Percentiles rank a stretch among this genome's conserved stretches.
Evolutionary conservation across 2,329 filamentous ascomycete species (phyloP).

Genomic region (Phialophora macrospora): DNA sequence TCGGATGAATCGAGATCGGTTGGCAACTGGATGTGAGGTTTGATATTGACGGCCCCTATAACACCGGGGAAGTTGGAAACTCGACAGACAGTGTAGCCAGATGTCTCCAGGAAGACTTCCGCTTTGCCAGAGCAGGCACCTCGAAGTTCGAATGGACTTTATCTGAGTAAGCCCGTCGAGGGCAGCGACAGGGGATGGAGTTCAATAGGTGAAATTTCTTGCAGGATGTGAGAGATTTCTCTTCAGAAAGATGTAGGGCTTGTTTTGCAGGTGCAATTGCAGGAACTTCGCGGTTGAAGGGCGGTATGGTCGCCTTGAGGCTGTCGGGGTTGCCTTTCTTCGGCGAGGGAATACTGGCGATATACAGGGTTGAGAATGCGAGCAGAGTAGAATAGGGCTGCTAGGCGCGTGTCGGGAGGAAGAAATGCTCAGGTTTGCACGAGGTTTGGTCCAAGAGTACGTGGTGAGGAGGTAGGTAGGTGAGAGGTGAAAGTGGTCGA

Average conservation of each 20-base stretch:
- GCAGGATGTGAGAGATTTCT: conserved; percentile 3
- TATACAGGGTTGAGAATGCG: conserved; percentile 37
- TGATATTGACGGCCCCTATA: not conserved
- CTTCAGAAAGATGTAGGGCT: not conserved
- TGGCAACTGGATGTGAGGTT: not conserved
- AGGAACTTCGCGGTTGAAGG: not conserved
- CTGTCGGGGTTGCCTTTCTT: conserved; percentile 19
- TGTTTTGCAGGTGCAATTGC: not conserved
- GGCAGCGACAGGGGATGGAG: conserved; percentile 18
- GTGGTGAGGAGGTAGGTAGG: conserved; percentile 14
- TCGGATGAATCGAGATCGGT: not conserved
- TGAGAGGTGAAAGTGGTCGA: conserved; percentile 31
- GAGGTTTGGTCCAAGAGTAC: conserved; percentile 23
- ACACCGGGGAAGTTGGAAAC: not conserved
- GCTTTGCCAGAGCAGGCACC: conserved; percentile 13
- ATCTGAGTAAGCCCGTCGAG: conserved; percentile 30
- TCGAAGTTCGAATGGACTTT: not conserved
- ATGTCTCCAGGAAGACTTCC: not conserved
- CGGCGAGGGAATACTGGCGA: conserved; percentile 17
- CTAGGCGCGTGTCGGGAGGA: conserved; percentile 30
- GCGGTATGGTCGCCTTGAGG: conserved; percentile 11
- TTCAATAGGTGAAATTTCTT: not conserved
- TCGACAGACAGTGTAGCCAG: not conserved
- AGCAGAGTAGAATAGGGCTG: conserved; percentile 30
- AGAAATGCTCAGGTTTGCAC: conserved; percentile 25